phyloP scores from a whole-genome alignment of 1,139 yeast genomes.

The Candida tropicalis region DNA sequence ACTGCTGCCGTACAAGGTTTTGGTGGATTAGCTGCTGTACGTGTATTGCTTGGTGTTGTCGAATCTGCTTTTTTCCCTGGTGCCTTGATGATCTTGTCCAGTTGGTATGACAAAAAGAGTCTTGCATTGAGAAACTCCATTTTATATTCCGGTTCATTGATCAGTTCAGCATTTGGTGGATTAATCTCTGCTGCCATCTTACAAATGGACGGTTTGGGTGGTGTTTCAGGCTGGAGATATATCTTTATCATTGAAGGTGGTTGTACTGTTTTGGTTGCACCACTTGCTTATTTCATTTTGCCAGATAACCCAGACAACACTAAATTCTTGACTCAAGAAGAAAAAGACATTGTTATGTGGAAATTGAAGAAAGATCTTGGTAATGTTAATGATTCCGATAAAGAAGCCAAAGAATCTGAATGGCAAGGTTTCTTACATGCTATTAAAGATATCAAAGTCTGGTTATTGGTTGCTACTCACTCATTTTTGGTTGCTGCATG shows the following conservation, averaged over 20 bases:
- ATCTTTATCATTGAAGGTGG: slow-evolving; percentile 75
- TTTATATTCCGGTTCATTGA: slow-evolving; percentile 64
- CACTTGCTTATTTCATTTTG: slow-evolving; percentile 61
- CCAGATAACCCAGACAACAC: slow-evolving; percentile 70
- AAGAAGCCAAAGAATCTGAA: slow-evolving; percentile 34
- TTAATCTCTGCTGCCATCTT: slow-evolving; percentile 55
- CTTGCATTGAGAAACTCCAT: slow-evolving; percentile 58
- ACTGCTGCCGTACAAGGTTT: slow-evolving; percentile 31
- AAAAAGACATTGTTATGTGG: slow-evolving; percentile 51
- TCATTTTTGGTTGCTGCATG: slow-evolving; percentile 58
- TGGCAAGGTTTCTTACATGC: slow-evolving; percentile 43
- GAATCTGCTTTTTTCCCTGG: slow-evolving; percentile 66
- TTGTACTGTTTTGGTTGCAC: slow-evolving; percentile 59
- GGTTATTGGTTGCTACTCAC: slow-evolving; percentile 48
- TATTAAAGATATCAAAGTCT: slow-evolving; percentile 45
- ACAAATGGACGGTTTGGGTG: slow-evolving; percentile 40
- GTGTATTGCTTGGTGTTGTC: slow-evolving; percentile 47
- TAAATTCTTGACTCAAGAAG: slow-evolving; percentile 52
- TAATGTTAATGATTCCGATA: slow-evolving; percentile 39
- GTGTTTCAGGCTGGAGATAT: slow-evolving; percentile 67
- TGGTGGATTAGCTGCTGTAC: slow-evolving; percentile 36
- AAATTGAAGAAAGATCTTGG: slow-evolving; percentile 44
- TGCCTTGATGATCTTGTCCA: slow-evolving; percentile 48
- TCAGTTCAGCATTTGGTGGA: slow-evolving; percentile 85
- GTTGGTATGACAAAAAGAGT: slow-evolving; percentile 52